Conservation (phyloP, 179 eudicot genomes). For the Beta macrorhiza region DNA sequence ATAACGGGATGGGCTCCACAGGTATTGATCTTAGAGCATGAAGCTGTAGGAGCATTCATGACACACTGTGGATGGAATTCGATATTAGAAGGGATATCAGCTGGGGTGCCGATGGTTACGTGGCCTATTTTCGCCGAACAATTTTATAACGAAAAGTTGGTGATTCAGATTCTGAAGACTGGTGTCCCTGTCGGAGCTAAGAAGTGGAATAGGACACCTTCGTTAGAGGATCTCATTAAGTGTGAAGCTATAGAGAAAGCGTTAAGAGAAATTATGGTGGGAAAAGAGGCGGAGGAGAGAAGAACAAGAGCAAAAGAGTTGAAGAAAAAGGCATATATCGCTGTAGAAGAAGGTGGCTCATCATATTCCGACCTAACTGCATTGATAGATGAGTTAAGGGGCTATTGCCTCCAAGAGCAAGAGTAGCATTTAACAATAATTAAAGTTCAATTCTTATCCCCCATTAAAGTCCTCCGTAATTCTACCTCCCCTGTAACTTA, state of each 20-base stretch:
- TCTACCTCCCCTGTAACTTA: not conserved
- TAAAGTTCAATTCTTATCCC: not conserved
- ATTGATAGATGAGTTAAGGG: slow-evolving; percentile 5
- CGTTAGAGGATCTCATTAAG: not conserved
- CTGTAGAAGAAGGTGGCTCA: slow-evolving; percentile 17
- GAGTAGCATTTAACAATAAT: not conserved
- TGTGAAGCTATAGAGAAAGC: slow-evolving; percentile 4
- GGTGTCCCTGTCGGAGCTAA: slow-evolving; percentile 18
- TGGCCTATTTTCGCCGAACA: slow-evolving; percentile 26
- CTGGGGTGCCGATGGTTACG: slow-evolving; percentile 24
- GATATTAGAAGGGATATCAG: slow-evolving; percentile 12
- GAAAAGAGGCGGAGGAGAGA: slow-evolving; percentile 19
- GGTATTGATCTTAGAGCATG: slow-evolving; percentile 20
- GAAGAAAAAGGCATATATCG: slow-evolving; percentile 10
- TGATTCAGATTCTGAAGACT: not conserved
- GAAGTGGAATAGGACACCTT: slow-evolving; percentile 8
- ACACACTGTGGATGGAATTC: slow-evolving; percentile 33
- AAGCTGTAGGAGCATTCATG: slow-evolving; percentile 19
- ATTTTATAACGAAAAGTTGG: slow-evolving; percentile 23
- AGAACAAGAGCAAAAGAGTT: not conserved
- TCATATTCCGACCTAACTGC: slow-evolving; percentile 5
- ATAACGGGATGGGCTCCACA: slow-evolving; percentile 29
- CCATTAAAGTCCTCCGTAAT: not conserved
- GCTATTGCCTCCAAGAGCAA: not conserved
- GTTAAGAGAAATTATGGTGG: slow-evolving; percentile 11